Evolutionary conservation across 495 filamentous ascomycete species (phyloP).

Genomic region (Entonaema liquescens): DNA sequence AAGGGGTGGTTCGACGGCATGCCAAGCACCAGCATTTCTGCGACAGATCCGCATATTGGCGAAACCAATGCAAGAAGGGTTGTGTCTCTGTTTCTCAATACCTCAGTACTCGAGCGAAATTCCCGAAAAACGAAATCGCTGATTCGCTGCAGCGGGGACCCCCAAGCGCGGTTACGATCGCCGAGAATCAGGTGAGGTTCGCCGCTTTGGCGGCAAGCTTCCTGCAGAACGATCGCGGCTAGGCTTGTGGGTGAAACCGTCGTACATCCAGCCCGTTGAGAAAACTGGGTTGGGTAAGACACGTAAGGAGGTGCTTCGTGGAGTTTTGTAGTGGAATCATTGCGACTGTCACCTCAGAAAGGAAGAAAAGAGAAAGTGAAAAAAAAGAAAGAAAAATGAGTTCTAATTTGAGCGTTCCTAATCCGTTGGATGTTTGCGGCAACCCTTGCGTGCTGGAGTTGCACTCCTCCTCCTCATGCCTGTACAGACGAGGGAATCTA

Average conservation of each 20-base stretch:
- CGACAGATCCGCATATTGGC: constrained; percentile 41
- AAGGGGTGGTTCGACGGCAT: constrained; percentile 19
- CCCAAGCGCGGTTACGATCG: constrained; percentile 40
- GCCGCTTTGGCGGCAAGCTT: constrained; percentile 9
- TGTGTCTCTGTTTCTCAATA: constrained; percentile 4
- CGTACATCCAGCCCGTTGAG: constrained; percentile 9
- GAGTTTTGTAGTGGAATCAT: background rate
- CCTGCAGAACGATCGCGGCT: constrained; percentile 23
- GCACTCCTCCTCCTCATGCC: constrained; percentile 29
- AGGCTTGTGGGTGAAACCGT: constrained; percentile 26
- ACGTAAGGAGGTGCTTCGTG: background rate
- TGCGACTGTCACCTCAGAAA: background rate
- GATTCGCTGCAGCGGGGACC: constrained; percentile 22
- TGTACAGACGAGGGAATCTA: constrained; percentile 8
- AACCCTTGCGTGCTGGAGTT: constrained; percentile 35
- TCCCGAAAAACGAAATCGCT: constrained; percentile 15
- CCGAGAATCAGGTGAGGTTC: constrained; percentile 39
- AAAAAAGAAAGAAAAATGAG: background rate
- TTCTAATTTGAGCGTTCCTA: constrained; percentile 20
- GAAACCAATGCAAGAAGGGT: constrained; percentile 37
- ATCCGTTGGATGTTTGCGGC: constrained; percentile 26
- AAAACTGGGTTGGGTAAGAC: constrained; percentile 2
- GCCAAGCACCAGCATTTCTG: constrained; percentile 34
- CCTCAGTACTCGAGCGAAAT: background rate
- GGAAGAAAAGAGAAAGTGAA: too few species aligned